Base-by-base conservation (phyloP, 371 early-diverging fungal species). In the Circinella umbellata region DNA sequence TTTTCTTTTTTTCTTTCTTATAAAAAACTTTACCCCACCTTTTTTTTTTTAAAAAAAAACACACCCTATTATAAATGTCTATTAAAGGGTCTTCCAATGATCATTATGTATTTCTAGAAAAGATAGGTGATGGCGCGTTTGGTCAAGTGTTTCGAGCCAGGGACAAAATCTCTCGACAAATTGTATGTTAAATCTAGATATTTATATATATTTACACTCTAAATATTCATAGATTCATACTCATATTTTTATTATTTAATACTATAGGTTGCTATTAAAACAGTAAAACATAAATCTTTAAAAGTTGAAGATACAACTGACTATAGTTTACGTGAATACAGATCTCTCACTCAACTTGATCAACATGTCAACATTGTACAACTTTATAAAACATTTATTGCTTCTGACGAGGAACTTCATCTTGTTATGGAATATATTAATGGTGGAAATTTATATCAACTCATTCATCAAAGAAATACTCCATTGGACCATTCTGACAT, bases 341-440 rank as follows among this genome's bases (percentile, higher is more conserved):
- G 92, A 86, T 86, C 93, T 8, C 81, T 95, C 49, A 84, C 86
- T 39, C 82, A 83, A 34, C 78, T 96, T 18, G 81, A 84, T 47
- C 77, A 82, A 69, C 95, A 98, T 73, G 84, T 88, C 9, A 95
- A 96, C 76, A 91, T 98, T 70, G 88, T 98, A 60, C 84, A 84
- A 48, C 81, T 97, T 27, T 85, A 90, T 48, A 95, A 97, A 64
- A 95, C 94, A 59, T 91, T 96, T 70, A 84, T 95, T 51, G 92
- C 94, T 66, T 77, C 78, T 1, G 64, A 87, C 55, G 93, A 92
- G 68, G 92, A 94, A 64, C 89, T 97, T 10, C 91, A 88, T 68
- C 92, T 98, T 76, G 93, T 98, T 2, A 96, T 98, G 80, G 99
- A 98, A 73, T 94, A 86, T 71, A 94, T 96, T 92, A 95, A 98